Evolutionary conservation across 2,329 filamentous ascomycete genomes (phyloP).

Genomic region (Scedosporium dehoogii): DNA sequence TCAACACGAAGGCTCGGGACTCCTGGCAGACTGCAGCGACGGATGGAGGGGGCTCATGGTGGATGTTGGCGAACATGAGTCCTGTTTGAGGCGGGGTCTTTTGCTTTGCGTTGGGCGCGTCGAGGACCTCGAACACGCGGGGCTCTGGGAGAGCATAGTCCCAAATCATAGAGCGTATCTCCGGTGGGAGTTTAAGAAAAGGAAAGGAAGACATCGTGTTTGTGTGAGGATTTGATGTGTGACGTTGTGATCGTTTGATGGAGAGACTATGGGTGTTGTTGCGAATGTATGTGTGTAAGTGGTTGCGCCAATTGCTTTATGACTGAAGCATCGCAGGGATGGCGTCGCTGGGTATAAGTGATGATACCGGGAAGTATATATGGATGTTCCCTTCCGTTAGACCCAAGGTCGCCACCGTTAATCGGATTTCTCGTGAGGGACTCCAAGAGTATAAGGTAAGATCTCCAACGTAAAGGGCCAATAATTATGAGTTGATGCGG

Average conservation of each 20-base stretch:
- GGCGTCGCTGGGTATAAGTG: not conserved
- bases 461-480: too few relatives aligned
- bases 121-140: conserved; percentile 36
- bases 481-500: not conserved
- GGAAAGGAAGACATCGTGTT: not conserved
- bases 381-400: not conserved
- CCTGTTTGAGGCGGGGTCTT: conserved; percentile 21
- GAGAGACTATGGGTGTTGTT: not conserved
- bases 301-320: not conserved
- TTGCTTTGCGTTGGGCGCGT: conserved; percentile 30
- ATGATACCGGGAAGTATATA: not conserved
- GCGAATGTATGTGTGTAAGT: not conserved
- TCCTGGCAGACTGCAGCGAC: conserved; percentile 34
- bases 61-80: conserved; percentile 37
- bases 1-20: conserved; percentile 30
- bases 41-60: conserved; percentile 32
- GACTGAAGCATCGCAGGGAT: not conserved
- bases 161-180: conserved; percentile 37
- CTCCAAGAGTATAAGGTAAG: too few relatives aligned
- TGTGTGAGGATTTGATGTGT: not conserved
- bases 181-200: conserved; percentile 25
- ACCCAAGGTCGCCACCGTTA: not conserved
- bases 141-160: conserved; percentile 31
- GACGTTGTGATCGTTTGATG: not conserved
- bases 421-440: not conserved